These are phyloP conservation scores for Diaporthe velutina DNA, from an alignment of 2,329 filamentous ascomycete genomes.

Conservation along the genomic window DNA sequence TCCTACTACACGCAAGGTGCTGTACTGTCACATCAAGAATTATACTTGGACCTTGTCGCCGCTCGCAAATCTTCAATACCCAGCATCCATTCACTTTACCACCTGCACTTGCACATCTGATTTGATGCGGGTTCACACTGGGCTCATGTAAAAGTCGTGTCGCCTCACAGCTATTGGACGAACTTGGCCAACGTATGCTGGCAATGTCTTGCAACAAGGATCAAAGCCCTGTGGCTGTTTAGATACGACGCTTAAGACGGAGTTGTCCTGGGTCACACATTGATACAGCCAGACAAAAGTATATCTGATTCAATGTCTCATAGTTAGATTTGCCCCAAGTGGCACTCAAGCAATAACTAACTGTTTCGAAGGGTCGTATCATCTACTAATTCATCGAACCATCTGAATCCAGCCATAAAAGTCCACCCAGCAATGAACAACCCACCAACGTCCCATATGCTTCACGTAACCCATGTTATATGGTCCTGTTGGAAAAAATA, in stretches of 20 bases:
- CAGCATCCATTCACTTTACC: no score
- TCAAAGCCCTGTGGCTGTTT: not conserved
- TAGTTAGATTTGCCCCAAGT: no score
- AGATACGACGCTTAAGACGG: not conserved
- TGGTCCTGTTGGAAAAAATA: conserved; percentile 40
- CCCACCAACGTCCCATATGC: no score
- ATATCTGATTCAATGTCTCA: no score
- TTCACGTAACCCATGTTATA: not conserved
- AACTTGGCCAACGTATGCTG: not conserved
- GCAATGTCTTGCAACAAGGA: not conserved
- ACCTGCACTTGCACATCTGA: not conserved
- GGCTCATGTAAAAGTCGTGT: not conserved
- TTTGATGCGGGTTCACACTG: not conserved
- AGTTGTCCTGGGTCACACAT: not conserved
- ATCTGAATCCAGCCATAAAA: not conserved
- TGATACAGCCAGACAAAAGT: not conserved
- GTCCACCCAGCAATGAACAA: no score
- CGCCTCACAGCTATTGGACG: not conserved
- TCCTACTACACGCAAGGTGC: not conserved
- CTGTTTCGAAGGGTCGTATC: no score
- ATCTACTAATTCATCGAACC: not conserved
- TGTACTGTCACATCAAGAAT: not conserved
- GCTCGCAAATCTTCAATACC: not conserved
- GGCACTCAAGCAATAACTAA: no score
- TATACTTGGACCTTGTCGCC: not conserved